Base-by-base conservation (phyloP, 2,329 filamentous ascomycete species). In the Sclerotinia trifoliorum region DNA sequence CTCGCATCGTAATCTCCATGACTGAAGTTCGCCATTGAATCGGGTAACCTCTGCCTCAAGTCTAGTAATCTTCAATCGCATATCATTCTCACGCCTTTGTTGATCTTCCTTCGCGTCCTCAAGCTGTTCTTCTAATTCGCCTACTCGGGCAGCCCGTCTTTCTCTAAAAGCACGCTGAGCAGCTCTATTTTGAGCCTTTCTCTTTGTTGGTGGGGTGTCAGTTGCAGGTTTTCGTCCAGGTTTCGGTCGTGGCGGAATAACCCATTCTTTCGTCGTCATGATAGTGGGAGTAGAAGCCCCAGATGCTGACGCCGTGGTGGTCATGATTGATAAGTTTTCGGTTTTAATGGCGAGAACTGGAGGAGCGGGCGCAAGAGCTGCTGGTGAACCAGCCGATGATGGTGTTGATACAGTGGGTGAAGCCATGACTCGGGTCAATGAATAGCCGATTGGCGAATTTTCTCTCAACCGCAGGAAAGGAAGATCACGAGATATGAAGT, bases 191-290 rank as follows among this genome's bases (percentile, higher is more conserved):
- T 98, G 95, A 1, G 92, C 91, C 82, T 97, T 96, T 73, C 95
- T 88, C 81, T 96, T 96, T 55, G 93, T 96, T 1, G 92, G 91
- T 19, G 94, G 93, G 65, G 94, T 96, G 77, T 97, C 94, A 48
- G 92, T 96, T 58, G 93, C 92, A 3, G 94, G 94, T 83, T 98
- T 98, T 74, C 94, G 88, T 61, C 94, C 94, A 29, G 95, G 94
- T 83, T 94, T 94, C 58, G 92, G 92, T 70, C 92, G 86, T 39
- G 92, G 92, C 32, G 92, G 92, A 56, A 95, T 88, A 32, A 94
- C 85, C 92, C 92, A 95, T 86, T 94, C 90, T 79, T 89, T 94
- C 74, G 86, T 91, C 48, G 91, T 94, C 78, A 94, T 87, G 65
- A 84, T 82, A 65, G 80, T 76, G 69, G 80, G 78, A 11, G 80